Evolutionary conservation across 2,329 filamentous ascomycete genomes (phyloP), one percentile per base, ranked within the genome.

Genomic region (Xylariaceae sp.): DNA sequence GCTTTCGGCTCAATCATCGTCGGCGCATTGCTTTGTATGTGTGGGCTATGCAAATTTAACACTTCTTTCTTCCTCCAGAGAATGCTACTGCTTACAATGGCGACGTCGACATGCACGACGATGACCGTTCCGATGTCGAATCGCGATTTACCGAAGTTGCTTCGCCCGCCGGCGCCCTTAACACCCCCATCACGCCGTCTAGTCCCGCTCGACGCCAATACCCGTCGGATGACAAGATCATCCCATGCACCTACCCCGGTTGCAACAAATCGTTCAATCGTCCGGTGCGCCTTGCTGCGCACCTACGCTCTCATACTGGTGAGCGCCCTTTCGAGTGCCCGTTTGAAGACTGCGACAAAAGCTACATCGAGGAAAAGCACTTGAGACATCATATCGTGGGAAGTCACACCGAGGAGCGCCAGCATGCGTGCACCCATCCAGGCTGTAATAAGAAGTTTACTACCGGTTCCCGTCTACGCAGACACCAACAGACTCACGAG

Each of bases 241-340:
- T 91, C 60, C 74, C 76, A 52, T 96, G 92, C 72, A 84, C 86
- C 0, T 86, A 83, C 68, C 80, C 85, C 8, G 81, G 78, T 60
- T 97, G 92, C 68, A 73, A 75, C 55, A 95, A 95, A 73, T 84
- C 86, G 5, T 97, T 94, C 76, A 95, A 95, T 70, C 85, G 92
- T 2, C 91, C 90, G 0, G 87, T 87, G 35, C 84, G 89, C 31
- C 78, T 96, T 3, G 79, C 86, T 56, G 85, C 89, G 55, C 92
- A 97, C 66, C 73, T 92, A 29, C 81, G 90, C 60, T 91, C 88
- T 1, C 92, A 97, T 70, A 92, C 84, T 51, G 90, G 92, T 62
- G 88, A 92, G 63, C 84, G 91, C 1, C 85, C 90, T 0, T 95
- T 88, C 70, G 77, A 78, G 40, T 97, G 92, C 67, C 74, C 78